Conservation (phyloP, 106 monocot species). For the Xerophyta viscosa region DNA sequence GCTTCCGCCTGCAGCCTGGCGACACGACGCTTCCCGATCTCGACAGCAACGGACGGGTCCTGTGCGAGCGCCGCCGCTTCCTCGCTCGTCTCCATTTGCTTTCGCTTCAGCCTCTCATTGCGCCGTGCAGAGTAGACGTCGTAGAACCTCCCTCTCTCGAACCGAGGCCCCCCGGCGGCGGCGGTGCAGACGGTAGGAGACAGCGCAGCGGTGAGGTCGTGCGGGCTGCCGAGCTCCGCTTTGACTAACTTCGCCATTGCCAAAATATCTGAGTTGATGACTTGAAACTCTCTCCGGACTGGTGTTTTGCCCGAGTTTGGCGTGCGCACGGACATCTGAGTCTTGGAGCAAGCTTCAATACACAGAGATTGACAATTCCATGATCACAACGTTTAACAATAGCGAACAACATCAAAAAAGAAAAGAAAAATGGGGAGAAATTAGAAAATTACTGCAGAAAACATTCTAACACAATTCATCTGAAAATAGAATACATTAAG, state of each 20-base stretch:
- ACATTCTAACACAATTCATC: no score
- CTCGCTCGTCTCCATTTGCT: conserved; percentile 15
- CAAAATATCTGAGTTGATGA: conserved; percentile 23
- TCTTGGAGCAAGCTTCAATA: conserved; percentile 7
- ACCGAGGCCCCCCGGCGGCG: conserved; percentile 15
- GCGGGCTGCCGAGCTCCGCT: not conserved
- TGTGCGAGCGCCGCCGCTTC: conserved; percentile 15
- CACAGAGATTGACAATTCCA: no score
- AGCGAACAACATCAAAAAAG: no score
- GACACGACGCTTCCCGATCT: conserved; percentile 28
- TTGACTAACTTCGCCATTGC: conserved; percentile 19
- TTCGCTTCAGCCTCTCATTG: conserved; percentile 62
- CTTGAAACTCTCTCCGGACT: conserved; percentile 1
- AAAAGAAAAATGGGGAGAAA: no score
- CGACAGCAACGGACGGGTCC: conserved; percentile 32
- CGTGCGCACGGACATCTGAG: conserved; percentile 12
- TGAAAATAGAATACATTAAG: no score
- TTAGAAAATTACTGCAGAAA: no score
- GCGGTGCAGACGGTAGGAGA: not conserved
- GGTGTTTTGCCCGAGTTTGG: conserved; percentile 1
- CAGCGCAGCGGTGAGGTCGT: not conserved
- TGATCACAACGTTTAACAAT: no score
- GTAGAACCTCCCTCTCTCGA: conserved; percentile 59
- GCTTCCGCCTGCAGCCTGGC: conserved; percentile 18
- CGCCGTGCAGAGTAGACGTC: conserved; percentile 52